Evolutionary conservation across 257 asterid genomes (phyloP), one percentile per base, ranked within the genome.

Genomic region (Penstemon eatonii): DNA sequence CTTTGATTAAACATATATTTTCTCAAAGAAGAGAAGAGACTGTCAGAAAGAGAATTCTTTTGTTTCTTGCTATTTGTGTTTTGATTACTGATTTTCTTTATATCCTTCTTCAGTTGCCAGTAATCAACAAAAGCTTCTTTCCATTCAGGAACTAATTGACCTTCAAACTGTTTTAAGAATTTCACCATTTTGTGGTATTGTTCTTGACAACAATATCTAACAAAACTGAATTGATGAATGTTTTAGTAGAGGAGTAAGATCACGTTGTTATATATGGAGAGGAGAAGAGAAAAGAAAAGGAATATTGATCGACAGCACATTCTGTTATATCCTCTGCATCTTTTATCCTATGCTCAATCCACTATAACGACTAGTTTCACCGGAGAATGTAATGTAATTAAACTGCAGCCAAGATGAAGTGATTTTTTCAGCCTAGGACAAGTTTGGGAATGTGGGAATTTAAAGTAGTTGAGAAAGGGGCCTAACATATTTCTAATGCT

Each of bases 111-210:
- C 56, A 92, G 90, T 70, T 82, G 85, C 80, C 86, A 80, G 66
- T 92, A 92, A 66, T 92, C 98, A 13, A 92, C 95, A 58, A 90
- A 92, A 39, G 97, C 98, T 53, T 92, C 98, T 70, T 88, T 92
- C 98, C 98, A 92, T 81, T 92, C 98, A 1, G 97, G 96, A 54
- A 92, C 83, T 56, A 92, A 68, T 59, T 88, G 97, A 1, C 87
- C 97, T 75, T 92, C 98, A 65, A 88, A 92, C 69, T 92, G 97
- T 82, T 88, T 92, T 36, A 89, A 75, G 51, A 92, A 92, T 69
- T 92, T 92, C 85, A 92, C 97, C 97, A 92, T 94, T 54, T 72
- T 75, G 38, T 33, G 33, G 3, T 25, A 19, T 25, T 18, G n/a
- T 15, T 7, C 19, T 4, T 25, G 15, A 63, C 25, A 63, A 8